Conservation (phyloP, 73 alveolate species). For the Paramecium sexaurelia region DNA sequence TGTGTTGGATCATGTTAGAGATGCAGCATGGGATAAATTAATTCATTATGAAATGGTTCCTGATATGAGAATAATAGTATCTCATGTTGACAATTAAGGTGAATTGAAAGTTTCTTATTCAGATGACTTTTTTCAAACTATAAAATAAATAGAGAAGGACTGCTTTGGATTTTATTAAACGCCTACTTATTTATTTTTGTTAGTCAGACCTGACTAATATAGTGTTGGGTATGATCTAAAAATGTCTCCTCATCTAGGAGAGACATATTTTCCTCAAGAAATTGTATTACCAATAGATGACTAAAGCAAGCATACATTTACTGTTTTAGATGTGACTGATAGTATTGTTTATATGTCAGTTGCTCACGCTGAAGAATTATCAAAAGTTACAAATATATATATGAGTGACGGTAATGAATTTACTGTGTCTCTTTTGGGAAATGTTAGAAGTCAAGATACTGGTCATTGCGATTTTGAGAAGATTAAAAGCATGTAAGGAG, state of each 20-base stretch:
- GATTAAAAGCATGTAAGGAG: constrained; percentile 79
- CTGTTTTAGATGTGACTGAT: constrained; percentile 51
- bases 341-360: constrained; percentile 34
- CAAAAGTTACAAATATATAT: constrained; percentile 17
- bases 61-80: constrained; percentile 12
- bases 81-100: constrained; percentile 22
- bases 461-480: constrained; percentile 60
- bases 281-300: constrained; percentile 36
- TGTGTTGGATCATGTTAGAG: constrained; percentile 51
- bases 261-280: constrained; percentile 33
- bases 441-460: constrained; percentile 57
- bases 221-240: constrained; percentile 55
- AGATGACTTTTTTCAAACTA: constrained; percentile 46
- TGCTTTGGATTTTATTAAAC: constrained; percentile 54
- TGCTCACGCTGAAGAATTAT: constrained; percentile 38
- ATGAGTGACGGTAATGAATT: constrained; percentile 61
- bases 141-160: constrained; percentile 24
- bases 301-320: constrained; percentile 52
- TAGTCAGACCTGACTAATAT: constrained; percentile 43
- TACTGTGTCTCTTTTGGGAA: constrained; percentile 35
- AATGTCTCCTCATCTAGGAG: constrained; percentile 59
- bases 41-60: constrained; percentile 60
- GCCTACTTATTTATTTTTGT: constrained; percentile 18
- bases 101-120: constrained; percentile 31
- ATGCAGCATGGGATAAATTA: constrained; percentile 60